A percentile compares a stretch with the other conserved stretches of the same genome.
These are phyloP conservation scores for Cyanodermella asteris DNA, from an alignment of 2,329 filamentous ascomycete genomes.

Conservation along the genomic window DNA sequence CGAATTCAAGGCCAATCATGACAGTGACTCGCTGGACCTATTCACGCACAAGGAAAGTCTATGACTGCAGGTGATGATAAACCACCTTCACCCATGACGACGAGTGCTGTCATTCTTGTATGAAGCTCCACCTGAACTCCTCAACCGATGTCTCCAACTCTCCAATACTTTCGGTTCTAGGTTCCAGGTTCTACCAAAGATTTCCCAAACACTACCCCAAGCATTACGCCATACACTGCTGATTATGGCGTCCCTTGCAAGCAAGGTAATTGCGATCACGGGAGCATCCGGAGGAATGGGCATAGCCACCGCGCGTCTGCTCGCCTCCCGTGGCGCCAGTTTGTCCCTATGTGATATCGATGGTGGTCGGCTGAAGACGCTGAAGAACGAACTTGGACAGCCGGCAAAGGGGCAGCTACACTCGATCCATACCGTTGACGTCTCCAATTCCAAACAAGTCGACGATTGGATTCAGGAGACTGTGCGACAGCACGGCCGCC, in stretches of 20 bases:
- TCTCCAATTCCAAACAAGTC: conserved; percentile 12
- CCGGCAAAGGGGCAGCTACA: conserved; percentile 4
- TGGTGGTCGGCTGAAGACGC: conserved; percentile 9
- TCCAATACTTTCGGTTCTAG: neutral
- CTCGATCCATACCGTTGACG: conserved; percentile 12
- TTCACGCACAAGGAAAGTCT: no score
- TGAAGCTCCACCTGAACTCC: neutral
- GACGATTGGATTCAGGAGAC: conserved; percentile 15
- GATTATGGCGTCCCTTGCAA: conserved; percentile 13
- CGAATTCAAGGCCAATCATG: no score
- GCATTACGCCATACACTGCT: no score
- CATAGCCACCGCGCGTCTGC: conserved; percentile 22
- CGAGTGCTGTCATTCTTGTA: no score
- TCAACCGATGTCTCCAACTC: neutral
- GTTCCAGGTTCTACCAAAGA: neutral
- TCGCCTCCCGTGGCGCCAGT: conserved; percentile 22
- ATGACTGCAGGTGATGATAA: no score
- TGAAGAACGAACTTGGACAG: conserved; percentile 1
- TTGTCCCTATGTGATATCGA: conserved; percentile 29
- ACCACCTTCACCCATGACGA: no score
- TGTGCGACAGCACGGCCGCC: conserved; percentile 13
- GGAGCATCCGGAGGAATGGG: conserved; percentile 29
- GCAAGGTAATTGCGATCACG: conserved; percentile 27
- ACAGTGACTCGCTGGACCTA: no score
- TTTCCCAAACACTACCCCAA: no score